phyloP scores from a whole-genome alignment of 345 rosid genomes.

The Boechera retrofracta region DNA sequence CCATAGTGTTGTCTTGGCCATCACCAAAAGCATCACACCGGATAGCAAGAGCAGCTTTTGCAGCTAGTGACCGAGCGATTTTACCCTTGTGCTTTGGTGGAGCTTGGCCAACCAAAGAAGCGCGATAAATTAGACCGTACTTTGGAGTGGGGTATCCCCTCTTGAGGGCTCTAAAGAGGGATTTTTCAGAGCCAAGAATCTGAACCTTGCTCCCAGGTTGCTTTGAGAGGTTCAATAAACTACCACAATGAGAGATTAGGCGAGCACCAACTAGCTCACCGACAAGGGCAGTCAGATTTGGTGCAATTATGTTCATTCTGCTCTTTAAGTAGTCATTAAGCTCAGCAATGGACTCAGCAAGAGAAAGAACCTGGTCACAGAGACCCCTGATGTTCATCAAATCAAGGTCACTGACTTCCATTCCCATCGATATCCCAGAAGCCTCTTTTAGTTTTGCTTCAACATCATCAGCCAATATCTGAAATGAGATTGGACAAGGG shows the following conservation, averaged over 20 bases:
- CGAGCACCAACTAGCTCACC: slow-evolving; percentile 99
- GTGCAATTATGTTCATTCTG: slow-evolving; percentile 92
- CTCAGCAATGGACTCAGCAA: slow-evolving; percentile 87
- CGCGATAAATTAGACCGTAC: slow-evolving; percentile 87
- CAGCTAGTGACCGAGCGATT: slow-evolving; percentile 87
- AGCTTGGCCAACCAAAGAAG: slow-evolving; percentile 88
- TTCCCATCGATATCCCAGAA: slow-evolving; percentile 89
- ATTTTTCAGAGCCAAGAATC: slow-evolving; percentile 95
- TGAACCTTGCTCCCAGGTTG: slow-evolving; percentile 95
- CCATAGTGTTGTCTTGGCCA: slow-evolving; percentile 74
- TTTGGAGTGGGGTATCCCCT: slow-evolving; percentile 92
- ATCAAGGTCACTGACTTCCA: slow-evolving; percentile 86
- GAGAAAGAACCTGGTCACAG: slow-evolving; percentile 84
- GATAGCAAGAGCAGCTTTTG: slow-evolving; percentile 79
- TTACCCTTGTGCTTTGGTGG: slow-evolving; percentile 84
- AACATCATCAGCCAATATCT: slow-evolving; percentile 74
- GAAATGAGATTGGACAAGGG: background rate
- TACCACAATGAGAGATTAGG: slow-evolving; percentile 91
- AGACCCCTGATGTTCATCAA: slow-evolving; percentile 73
- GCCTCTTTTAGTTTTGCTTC: slow-evolving; percentile 86
- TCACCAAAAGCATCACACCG: slow-evolving; percentile 93
- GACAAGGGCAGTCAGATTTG: slow-evolving; percentile 91
- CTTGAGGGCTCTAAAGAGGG: slow-evolving; percentile 90
- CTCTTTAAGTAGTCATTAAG: slow-evolving; percentile 85
- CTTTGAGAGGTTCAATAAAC: slow-evolving; percentile 88